These are phyloP conservation scores for Cadophora luteo-olivacea DNA, from an alignment of 2,329 filamentous ascomycete species.

Conservation along the genomic window DNA sequence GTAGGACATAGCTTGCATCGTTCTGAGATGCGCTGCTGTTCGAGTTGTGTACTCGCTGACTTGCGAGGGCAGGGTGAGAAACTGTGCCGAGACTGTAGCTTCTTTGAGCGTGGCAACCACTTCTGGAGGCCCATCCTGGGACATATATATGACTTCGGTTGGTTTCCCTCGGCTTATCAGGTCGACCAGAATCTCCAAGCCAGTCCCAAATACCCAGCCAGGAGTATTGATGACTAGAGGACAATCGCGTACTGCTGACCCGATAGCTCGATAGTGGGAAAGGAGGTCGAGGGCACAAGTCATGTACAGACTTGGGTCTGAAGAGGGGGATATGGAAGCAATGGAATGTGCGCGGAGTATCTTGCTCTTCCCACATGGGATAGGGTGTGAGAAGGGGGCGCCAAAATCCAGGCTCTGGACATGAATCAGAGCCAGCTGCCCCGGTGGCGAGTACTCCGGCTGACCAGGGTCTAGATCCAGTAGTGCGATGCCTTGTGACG, in stretches of 20 bases:
- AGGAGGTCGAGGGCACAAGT: constrained; percentile 69
- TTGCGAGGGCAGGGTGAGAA: constrained; percentile 65
- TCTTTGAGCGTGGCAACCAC: constrained; percentile 59
- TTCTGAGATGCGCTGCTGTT: constrained; percentile 69
- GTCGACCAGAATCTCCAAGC: constrained; percentile 67
- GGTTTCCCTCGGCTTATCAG: constrained; percentile 61
- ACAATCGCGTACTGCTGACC: constrained; percentile 48
- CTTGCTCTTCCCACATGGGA: constrained; percentile 42
- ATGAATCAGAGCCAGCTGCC: constrained; percentile 71
- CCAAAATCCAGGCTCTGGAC: constrained; percentile 67
- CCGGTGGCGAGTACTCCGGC: constrained; percentile 75
- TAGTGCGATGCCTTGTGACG: constrained; percentile 50
- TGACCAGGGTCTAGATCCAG: constrained; percentile 81
- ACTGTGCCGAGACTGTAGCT: constrained; percentile 47
- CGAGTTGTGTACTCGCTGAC: constrained; percentile 60
- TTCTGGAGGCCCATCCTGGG: constrained; percentile 64
- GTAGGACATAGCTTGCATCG: constrained; percentile 83
- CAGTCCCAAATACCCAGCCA: constrained; percentile 75
- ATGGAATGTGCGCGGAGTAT: constrained; percentile 70
- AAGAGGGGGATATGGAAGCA: constrained; percentile 67
- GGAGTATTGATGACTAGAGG: constrained; percentile 77
- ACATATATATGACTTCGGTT: constrained; percentile 72
- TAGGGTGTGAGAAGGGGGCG: constrained; percentile 70
- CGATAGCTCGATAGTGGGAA: constrained; percentile 57
- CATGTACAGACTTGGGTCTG: constrained; percentile 71